Evolutionary conservation across 202 grass and related monocot species (phyloP), one percentile per base, ranked within the genome.

Genomic region (Setaria italica): DNA sequence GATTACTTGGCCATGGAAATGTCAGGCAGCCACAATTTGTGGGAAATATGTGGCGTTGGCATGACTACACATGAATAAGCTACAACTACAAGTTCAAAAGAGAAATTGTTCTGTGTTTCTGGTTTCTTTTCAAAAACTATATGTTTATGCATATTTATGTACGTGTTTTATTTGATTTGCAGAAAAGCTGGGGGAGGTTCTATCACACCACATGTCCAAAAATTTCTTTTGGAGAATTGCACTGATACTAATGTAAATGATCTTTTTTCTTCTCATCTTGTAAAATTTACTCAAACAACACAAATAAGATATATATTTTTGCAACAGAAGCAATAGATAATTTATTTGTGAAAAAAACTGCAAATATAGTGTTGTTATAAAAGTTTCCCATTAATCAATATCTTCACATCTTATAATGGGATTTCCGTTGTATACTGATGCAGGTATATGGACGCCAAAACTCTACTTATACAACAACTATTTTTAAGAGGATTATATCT

Each of bases 131-230:
- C 3, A 35, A 35, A 65, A 71, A 17, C 14, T 15, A 1, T 19
- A 25, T 25, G 6, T 29, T 69, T 10, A 20, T 69, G 21, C 19
- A 37, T 80, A 65, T 72, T 76, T 56, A 76, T 41, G 72, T 41
- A 39, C 7, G 50, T 37, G 9, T 56, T 76, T n/a, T 76, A 49
- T 80, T 90, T 66, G 9, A 29, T 82, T 70, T 91, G 58, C 87
- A 99, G 96, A 88, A 84, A 90, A 87, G 88, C 90, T 89, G 96
- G 91, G 25, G 90, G 77, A 90, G 96, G 90, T 63, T 94, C 65
- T 87, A 76, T 99, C 84, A 90, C 93, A 20, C 81, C 86, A 39
- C 66, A 29, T 14, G 90, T 98, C 69, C 96, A 98, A 62, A 92
- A 54, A 17, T 92, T 91, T 80, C 47, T 98, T 84, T 80, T 94